These are phyloP conservation scores for Passiflora organensis DNA, from an alignment of 345 rosid species.

Conservation along the genomic window DNA sequence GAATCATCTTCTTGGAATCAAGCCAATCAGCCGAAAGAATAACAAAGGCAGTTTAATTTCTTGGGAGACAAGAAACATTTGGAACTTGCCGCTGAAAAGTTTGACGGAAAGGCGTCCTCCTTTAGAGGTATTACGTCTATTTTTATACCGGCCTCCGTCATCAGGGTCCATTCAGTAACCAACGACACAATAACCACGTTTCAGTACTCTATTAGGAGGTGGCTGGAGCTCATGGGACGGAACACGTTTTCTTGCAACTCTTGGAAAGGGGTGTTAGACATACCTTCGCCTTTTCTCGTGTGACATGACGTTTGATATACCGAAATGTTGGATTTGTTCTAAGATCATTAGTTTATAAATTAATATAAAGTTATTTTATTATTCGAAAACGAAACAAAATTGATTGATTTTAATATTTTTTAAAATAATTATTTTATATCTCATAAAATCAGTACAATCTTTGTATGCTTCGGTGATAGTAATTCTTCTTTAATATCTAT, in stretches of 20 bases:
- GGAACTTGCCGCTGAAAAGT: not conserved
- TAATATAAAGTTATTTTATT: too few species aligned
- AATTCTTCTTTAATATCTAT: too few species aligned
- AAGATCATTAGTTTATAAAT: too few species aligned
- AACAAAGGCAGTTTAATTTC: not conserved
- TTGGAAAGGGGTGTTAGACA: not conserved
- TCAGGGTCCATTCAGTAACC: not conserved
- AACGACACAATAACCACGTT: slow-evolving; percentile 20
- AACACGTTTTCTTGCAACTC: slow-evolving; percentile 12
- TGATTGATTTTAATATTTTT: too few species aligned
- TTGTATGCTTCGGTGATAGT: too few species aligned
- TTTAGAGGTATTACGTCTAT: slow-evolving; percentile 1
- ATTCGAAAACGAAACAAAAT: too few species aligned
- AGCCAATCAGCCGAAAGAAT: not conserved
- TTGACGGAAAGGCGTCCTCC: not conserved
- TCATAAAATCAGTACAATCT: too few species aligned
- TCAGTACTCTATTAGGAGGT: not conserved
- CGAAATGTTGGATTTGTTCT: too few species aligned
- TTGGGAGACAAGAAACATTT: not conserved
- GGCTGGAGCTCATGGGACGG: not conserved
- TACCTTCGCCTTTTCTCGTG: not conserved
- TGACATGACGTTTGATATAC: too few species aligned
- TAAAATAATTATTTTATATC: too few species aligned
- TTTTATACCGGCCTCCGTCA: not conserved
- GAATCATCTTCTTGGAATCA: slow-evolving; percentile 4